Evolutionary conservation across 2,329 filamentous ascomycete species (phyloP).

Genomic region (Alternaria rosae): DNA sequence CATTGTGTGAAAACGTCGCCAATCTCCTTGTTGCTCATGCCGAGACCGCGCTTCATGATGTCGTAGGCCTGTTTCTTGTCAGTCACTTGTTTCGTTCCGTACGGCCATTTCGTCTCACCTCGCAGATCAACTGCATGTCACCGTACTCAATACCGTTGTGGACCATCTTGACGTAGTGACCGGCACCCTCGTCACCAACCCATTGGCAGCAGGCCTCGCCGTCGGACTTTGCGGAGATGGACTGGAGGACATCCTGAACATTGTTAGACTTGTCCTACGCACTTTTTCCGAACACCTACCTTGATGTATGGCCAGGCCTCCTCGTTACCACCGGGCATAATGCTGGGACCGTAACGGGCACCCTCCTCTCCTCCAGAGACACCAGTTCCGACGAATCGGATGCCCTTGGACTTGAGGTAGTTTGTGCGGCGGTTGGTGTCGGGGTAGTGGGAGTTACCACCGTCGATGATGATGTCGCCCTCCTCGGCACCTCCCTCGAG

Average conservation of each 20-base stretch:
- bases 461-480: slow-evolving; percentile 98
- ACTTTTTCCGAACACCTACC: slow-evolving; percentile 20
- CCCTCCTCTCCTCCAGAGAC: slow-evolving; percentile 99
- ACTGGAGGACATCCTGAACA: slow-evolving; percentile 86
- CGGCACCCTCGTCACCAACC: slow-evolving; percentile 99
- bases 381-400: slow-evolving; percentile 95
- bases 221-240: slow-evolving; percentile 96
- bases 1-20: slow-evolving; percentile 92
- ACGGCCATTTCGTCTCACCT: slow-evolving; percentile 66
- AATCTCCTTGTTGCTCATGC: slow-evolving; percentile 90
- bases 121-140: slow-evolving; percentile 99
- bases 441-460: slow-evolving; percentile 98
- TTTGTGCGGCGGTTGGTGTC: slow-evolving; percentile 97
- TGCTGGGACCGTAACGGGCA: slow-evolving; percentile 93
- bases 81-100: slow-evolving; percentile 3
- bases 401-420: slow-evolving; percentile 85
- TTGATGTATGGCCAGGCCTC: slow-evolving; percentile 98
- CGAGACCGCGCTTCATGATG: slow-evolving; percentile 98
- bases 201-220: slow-evolving; percentile 98
- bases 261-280: slow-evolving; percentile 24
- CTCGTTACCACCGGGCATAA: slow-evolving; percentile 99
- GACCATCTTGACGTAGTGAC: slow-evolving; percentile 99
- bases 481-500: slow-evolving; percentile 61
- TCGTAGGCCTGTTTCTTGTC: slow-evolving; percentile 80
- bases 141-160: slow-evolving; percentile 99